These are phyloP conservation scores for Kondoa malvinella DNA, from an alignment of 768 basidiomycete genomes.

Conservation along the genomic window DNA sequence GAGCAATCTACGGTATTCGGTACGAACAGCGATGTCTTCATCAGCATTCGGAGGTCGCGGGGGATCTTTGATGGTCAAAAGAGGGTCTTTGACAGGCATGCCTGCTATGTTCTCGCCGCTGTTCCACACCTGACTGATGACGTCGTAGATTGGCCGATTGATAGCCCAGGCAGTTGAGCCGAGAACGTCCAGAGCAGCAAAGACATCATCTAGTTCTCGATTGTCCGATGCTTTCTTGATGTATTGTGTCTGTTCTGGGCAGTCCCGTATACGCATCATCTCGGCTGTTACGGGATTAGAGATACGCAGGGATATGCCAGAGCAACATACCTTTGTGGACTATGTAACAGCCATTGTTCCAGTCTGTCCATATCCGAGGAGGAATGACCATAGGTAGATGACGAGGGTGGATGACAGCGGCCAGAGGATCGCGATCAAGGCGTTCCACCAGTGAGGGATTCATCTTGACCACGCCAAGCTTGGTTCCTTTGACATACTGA, in stretches of 20 bases:
- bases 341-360: constrained; percentile 66
- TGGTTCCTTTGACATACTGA: constrained; percentile 82
- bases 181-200: constrained; percentile 73
- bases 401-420: constrained; percentile 65
- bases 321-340: constrained; percentile 49
- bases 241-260: constrained; percentile 59
- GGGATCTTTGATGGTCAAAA: constrained; percentile 44
- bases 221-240: constrained; percentile 53
- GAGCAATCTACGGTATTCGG: constrained; percentile 5
- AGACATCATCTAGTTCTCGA: constrained; percentile 67
- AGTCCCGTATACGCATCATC: constrained; percentile 88
- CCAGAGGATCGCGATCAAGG: constrained; percentile 54
- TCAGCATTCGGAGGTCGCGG: constrained; percentile 36
- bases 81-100: constrained; percentile 56
- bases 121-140: constrained; percentile 70
- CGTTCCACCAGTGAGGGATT: constrained; percentile 64
- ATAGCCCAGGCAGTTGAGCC: constrained; percentile 79
- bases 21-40: background rate
- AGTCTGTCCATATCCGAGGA: constrained; percentile 68
- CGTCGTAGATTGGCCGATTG: constrained; percentile 59
- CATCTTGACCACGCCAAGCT: constrained; percentile 75
- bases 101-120: constrained; percentile 62
- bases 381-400: constrained; percentile 89
- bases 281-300: constrained; percentile 34
- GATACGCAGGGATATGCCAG: background rate